Evolutionary conservation across 2,329 filamentous ascomycete genomes (phyloP).

Genomic region (Arthrobotrys sinensis): DNA sequence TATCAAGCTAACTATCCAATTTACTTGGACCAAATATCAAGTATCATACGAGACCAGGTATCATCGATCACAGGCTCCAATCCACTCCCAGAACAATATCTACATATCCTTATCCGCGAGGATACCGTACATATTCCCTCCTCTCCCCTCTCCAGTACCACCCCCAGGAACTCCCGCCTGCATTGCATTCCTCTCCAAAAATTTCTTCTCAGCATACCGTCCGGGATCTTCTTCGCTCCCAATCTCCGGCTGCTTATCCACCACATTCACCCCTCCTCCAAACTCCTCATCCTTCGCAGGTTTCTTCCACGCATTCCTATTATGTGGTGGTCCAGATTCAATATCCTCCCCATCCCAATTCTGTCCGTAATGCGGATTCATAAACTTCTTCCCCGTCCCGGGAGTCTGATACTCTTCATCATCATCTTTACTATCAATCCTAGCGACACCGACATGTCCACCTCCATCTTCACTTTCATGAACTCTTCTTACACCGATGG

Average conservation of each 20-base stretch:
- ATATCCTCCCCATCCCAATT: slow-evolving; percentile 27
- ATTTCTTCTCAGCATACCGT: slow-evolving; percentile 58
- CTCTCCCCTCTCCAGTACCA: slow-evolving; percentile 24
- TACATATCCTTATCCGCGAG: slow-evolving; percentile 11
- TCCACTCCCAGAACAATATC: background rate
- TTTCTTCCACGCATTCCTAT: slow-evolving; percentile 1
- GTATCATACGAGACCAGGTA: too few species aligned
- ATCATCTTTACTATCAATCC: slow-evolving; percentile 13
- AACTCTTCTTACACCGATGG: slow-evolving; percentile 52
- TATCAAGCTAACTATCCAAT: too few species aligned
- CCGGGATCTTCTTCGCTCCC: slow-evolving; percentile 61
- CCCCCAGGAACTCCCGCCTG: slow-evolving; percentile 17
- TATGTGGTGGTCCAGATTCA: background rate
- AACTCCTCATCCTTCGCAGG: slow-evolving; percentile 20
- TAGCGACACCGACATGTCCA: slow-evolving; percentile 4
- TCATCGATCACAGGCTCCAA: too few species aligned
- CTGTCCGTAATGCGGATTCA: slow-evolving; percentile 13
- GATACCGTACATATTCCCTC: slow-evolving; percentile 21
- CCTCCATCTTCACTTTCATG: slow-evolving; percentile 12
- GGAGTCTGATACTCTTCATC: slow-evolving; percentile 13
- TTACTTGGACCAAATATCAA: too few species aligned
- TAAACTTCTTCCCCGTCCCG: slow-evolving; percentile 5
- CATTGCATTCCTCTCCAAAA: slow-evolving; percentile 38
- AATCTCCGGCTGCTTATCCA: slow-evolving; percentile 57
- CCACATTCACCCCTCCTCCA: slow-evolving; percentile 50